Conservation (phyloP, 164 flowering plant genomes). For the Piper betle region DNA sequence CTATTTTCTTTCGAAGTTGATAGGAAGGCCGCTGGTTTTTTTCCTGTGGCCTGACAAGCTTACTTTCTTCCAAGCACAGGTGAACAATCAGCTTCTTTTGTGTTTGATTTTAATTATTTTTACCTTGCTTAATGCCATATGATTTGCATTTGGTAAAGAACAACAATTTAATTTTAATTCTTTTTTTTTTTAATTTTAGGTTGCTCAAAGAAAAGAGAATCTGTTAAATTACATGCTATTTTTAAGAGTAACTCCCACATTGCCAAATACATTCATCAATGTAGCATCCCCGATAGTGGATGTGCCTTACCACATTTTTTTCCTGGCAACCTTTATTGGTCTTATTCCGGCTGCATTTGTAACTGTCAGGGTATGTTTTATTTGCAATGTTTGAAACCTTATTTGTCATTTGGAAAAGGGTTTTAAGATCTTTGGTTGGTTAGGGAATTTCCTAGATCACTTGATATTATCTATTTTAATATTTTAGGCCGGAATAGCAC, state of each 20-base stretch:
- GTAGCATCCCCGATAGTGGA: conserved; percentile 94
- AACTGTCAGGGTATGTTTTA: conserved; percentile 65
- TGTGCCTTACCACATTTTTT: conserved; percentile 83
- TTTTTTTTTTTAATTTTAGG: conserved; percentile 29
- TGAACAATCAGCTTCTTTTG: conserved; percentile 8
- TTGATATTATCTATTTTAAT: too few species aligned
- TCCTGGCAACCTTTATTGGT: conserved; percentile 73
- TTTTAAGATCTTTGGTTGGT: not conserved
- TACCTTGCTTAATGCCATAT: not conserved
- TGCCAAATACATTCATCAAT: conserved; percentile 92
- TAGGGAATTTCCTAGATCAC: too few species aligned
- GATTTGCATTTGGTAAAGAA: too few species aligned
- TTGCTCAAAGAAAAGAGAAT: conserved; percentile 58
- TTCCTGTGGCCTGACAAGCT: conserved; percentile 88
- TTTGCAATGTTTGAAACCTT: not conserved
- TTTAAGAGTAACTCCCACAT: conserved; percentile 83
- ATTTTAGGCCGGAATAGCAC: conserved; percentile 78
- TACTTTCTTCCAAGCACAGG: conserved; percentile 78
- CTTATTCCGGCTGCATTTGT: conserved; percentile 92
- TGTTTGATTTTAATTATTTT: not conserved
- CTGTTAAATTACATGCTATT: conserved; percentile 94
- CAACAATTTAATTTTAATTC: not conserved
- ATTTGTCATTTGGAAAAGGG: not conserved
- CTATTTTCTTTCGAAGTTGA: conserved; percentile 74
- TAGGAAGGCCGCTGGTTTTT: conserved; percentile 71